Base-by-base conservation (phyloP, 1,139 yeast species). In the Yamadazyma sp. region DNA sequence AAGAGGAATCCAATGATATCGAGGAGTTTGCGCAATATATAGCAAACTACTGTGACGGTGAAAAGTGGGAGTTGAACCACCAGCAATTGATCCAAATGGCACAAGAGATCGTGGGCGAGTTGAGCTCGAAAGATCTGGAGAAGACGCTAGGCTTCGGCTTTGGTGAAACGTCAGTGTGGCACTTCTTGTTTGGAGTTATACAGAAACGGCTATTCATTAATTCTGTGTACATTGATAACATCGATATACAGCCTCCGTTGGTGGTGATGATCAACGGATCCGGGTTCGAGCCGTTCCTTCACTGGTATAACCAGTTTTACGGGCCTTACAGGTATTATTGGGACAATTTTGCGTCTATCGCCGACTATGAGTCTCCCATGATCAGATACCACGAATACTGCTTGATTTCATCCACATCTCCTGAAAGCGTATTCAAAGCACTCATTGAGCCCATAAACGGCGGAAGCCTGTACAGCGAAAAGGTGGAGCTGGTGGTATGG, bases 321-420 rank as follows among this genome's bases (percentile, higher is more conserved):
- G 34, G 41, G 23, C 73, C 73, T 1, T 69, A 48, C 45, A 42
- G 47, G 28, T 64, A 61, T 45, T 70, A 59, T 43, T 60, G 66
- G 61, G 53, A 46, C 20, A 55, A 56, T 35, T 60, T 52, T 42
- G 69, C 59, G 1, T 36, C 43, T 1, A 40, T 53, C 3, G 42
- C 47, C 20, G 37, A 44, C 18, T 8, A 23, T 12, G 18, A 17
- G 8, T 5, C 22, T 20, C 22, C 22, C 22, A 27, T 37, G 4
- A 34, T 42, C 2, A 38, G 36, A 14, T 48, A 53, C 20, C 47
- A 54, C 24, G 50, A 52, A 2, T 55, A 53, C 35, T 41, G 55
- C 6, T 32, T 39, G 8, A 18, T 52, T 11, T 35, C 37, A 1
- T 36, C 55, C 0, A 44, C 22, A 20, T 5, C 22, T 6, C 22